Evolutionary conservation across 352 stramenopile species (phyloP), one percentile per base, ranked within the genome.

Genomic region (Globisporangium uncinulatum): DNA sequence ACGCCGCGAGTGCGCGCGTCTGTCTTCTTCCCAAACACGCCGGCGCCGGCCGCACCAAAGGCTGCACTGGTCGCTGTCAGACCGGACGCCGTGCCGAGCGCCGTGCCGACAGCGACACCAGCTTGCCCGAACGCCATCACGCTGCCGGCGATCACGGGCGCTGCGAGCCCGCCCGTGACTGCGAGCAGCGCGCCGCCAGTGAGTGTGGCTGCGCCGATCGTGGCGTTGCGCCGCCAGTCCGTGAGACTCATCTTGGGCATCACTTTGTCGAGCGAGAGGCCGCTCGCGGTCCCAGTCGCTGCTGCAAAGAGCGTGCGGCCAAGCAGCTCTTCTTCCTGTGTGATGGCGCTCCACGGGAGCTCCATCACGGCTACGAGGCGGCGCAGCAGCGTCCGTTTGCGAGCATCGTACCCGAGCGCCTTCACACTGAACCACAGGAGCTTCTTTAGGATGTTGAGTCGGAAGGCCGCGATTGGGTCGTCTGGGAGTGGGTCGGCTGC

Each of bases 361-460:
- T 63, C 53, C 70, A 92, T 77, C 4, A 69, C 66, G 1, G 72
- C 39, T 15, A 70, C 66, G 13, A 90, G 36, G 31, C 63, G 49
- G 6, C 80, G 67, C 24, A 92, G 49, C 34, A 94, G 50, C 15
- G 78, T 82, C 2, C 84, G 69, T 0, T 70, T 70, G 32, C 84
- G 65, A 4, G 84, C 82, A 57, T 94, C 84, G 53, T 94, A 94
- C 10, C 84, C 84, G 19, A 88, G 68, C 20, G 70, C 70, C 39
- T 91, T 85, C 10, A 92, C 76, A 0, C 72, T 89, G 47, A 91
- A 89, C 86, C 83, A 91, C 29, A 96, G 62, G n/a, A 90, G 47
- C 34, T 80, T 61, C 57, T 87, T 89, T 11, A 89, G n/a, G 36
- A 92, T 59, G 29, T 79, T 65, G 4, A 82, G 61, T 14, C 82